These are phyloP conservation scores for Hymenoscyphus infarciens DNA, from an alignment of 2,329 filamentous ascomycete species.

Conservation along the genomic window DNA sequence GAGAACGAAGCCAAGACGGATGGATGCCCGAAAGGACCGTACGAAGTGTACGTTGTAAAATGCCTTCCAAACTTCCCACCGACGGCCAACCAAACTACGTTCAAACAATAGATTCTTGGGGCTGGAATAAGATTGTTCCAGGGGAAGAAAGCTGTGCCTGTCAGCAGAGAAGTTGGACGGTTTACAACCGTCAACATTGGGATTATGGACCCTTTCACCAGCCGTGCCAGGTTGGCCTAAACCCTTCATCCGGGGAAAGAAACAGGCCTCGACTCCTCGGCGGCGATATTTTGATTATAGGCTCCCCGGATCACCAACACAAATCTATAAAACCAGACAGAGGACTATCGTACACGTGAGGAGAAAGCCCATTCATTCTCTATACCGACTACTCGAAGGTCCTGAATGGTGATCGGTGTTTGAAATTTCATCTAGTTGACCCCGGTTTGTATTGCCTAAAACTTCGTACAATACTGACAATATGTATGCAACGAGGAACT, in stretches of 20 bases:
- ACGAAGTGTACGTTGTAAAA: background rate
- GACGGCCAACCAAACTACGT: background rate
- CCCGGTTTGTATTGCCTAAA: background rate
- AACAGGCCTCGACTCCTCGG: background rate
- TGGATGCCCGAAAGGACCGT: constrained; percentile 7
- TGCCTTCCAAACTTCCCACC: background rate
- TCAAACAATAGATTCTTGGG: background rate
- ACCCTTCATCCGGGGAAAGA: background rate
- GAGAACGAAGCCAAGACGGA: constrained; percentile 7
- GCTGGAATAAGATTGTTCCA: background rate
- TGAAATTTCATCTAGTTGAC: background rate
- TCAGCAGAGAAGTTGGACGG: background rate
- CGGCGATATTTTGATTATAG: background rate
- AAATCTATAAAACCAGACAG: background rate
- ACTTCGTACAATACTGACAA: background rate
- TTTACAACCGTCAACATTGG: background rate
- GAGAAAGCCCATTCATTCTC: background rate
- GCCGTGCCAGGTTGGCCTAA: background rate
- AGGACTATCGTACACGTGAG: constrained; percentile 1
- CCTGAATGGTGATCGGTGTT: background rate
- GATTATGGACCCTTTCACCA: background rate
- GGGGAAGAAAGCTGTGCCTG: background rate
- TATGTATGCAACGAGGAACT: background rate
- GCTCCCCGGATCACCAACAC: background rate
- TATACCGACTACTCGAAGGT: background rate